phyloP scores from a whole-genome alignment of 1,284 basidiomycete genomes.

The Austroboletus novae-zelandiae region DNA sequence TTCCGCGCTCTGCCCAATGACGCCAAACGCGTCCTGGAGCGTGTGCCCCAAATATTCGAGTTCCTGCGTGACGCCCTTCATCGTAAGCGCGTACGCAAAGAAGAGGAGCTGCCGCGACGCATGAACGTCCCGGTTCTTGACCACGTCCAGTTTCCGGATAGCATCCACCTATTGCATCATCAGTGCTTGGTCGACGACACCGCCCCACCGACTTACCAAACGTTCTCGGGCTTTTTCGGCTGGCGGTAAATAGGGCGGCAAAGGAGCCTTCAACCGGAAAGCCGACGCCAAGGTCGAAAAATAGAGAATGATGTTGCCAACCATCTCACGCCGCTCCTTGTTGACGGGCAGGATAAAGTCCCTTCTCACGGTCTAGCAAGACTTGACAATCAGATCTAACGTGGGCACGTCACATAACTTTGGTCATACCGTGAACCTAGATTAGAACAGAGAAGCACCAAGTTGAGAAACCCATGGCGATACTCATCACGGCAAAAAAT shows the following conservation, averaged over 20 bases:
- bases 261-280: constrained; percentile 84
- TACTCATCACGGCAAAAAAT: neutral
- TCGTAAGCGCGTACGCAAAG: constrained; percentile 91
- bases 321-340: constrained; percentile 85
- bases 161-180: constrained; percentile 59
- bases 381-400: neutral
- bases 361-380: constrained; percentile 61
- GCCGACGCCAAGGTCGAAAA: constrained; percentile 87
- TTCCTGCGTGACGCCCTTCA: constrained; percentile 89
- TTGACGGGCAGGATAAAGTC: constrained; percentile 92
- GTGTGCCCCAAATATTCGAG: constrained; percentile 76
- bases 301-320: constrained; percentile 90
- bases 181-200: no score
- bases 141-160: constrained; percentile 81
- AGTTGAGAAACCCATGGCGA: neutral
- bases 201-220: constrained; percentile 49
- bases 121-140: constrained; percentile 71
- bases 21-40: constrained; percentile 86
- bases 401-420: neutral
- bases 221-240: constrained; percentile 80
- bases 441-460: neutral
- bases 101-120: constrained; percentile 84
- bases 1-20: constrained; percentile 68
- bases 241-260: constrained; percentile 94
- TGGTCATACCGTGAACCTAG: constrained; percentile 62